Evolutionary conservation across 2,329 filamentous ascomycete species (phyloP), one percentile per base, ranked within the genome.

Genomic region (Ophiosphaerella korrae): DNA sequence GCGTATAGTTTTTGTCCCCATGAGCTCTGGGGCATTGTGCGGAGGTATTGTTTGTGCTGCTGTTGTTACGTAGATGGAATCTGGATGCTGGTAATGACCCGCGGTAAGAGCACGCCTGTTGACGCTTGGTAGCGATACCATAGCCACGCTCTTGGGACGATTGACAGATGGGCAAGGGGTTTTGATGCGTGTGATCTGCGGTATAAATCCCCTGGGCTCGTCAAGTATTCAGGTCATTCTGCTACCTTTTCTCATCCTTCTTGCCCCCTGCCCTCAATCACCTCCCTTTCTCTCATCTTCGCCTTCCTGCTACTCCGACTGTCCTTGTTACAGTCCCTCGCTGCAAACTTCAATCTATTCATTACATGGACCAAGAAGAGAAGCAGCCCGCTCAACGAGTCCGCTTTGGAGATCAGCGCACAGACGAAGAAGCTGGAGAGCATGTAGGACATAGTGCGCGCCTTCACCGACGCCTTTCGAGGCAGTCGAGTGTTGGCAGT

Each of bases 401-500:
- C 37, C 54, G 55, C 21, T 63, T 64, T 36, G 60, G 53, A 42
- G 55, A 59, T 41, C 48, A 50, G 47, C 51, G 52, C 40, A 66
- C 54, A 46, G 61, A 74, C 14, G 71, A 76, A 50, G 68, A 74
- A 46, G 68, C 72, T 31, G 58, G 61, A 24, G 66, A 45, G 14
- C 37, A 60, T 45, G 57, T 60, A 51, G 64, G 57, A 7, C 56
- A 62, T 37, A 59, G 62, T 13, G 58, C 62, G 48, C 62, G 60
- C 56, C 54, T 55, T 45, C 60, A 59, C 47, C 62, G 58, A 50
- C 54, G 50, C 55, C 62, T 55, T 53, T 76, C 63, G 43, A 61
- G 61, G 55, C 68, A 54, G 58, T 74, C 59, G 64, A 77, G 48
- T 71, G 70, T 59, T 55, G 69, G 50, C 56, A 75, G 53, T 63